phyloP scores from a whole-genome alignment of 1,284 basidiomycete species.

The Melampsora larici-populina region DNA sequence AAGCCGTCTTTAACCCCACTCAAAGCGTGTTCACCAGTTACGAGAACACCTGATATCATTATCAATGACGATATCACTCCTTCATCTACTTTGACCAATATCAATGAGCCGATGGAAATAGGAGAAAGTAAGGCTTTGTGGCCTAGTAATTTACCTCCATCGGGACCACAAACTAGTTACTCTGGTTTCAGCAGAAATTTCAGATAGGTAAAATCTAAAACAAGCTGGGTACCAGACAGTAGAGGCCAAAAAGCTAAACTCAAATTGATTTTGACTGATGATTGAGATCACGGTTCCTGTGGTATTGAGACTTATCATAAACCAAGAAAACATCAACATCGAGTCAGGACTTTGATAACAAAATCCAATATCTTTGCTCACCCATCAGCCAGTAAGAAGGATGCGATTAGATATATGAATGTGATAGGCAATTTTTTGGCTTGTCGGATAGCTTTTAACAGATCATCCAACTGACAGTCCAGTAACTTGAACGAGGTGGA shows the following conservation, averaged over 20 bases:
- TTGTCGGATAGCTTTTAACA: constrained; percentile 16
- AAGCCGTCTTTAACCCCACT: neutral
- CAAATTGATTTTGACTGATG: constrained; percentile 23
- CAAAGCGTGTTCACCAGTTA: neutral
- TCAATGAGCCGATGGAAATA: neutral
- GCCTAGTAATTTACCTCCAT: no score
- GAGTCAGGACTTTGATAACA: no score
- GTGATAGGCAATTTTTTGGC: constrained; percentile 25
- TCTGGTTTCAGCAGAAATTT: neutral
- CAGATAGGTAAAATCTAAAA: neutral
- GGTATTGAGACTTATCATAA: constrained; percentile 27
- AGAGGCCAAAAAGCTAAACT: constrained; percentile 36
- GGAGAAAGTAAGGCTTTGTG: no score
- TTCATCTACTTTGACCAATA: neutral
- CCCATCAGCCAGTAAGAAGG: constrained; percentile 43
- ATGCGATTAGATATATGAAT: constrained; percentile 35
- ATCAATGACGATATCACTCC: neutral
- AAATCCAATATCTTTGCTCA: neutral
- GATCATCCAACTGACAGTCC: constrained; percentile 36
- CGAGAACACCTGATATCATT: neutral
- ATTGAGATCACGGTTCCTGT: constrained; percentile 39
- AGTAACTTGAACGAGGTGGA: no score
- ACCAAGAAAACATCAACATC: neutral
- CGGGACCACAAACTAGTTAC: no score
- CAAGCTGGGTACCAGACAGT: constrained; percentile 10